These are phyloP conservation scores for Fistulinella cinereoalba DNA, from an alignment of 1,284 basidiomycete species.

Conservation along the genomic window DNA sequence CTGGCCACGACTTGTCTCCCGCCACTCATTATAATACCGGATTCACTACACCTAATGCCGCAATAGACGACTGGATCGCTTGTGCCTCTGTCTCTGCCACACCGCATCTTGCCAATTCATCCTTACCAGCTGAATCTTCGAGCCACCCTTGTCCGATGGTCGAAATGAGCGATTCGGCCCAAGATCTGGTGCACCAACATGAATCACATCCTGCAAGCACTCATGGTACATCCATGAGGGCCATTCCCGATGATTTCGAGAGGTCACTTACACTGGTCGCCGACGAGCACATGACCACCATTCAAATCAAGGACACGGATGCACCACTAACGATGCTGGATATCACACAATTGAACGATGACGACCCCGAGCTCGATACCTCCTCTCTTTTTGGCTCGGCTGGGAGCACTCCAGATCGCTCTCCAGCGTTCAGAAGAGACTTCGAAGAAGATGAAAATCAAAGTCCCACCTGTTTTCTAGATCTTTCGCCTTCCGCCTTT, in stretches of 20 bases:
- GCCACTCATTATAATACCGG: background rate
- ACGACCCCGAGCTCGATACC: background rate
- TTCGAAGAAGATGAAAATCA: background rate
- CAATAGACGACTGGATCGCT: no score
- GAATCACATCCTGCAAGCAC: no score
- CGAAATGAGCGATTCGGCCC: background rate
- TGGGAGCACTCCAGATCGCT: no score
- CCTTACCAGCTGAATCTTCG: background rate
- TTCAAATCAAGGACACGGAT: no score
- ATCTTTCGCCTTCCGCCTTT: background rate
- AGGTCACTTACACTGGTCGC: slow-evolving; percentile 4
- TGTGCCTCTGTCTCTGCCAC: no score
- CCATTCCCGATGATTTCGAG: slow-evolving; percentile 10
- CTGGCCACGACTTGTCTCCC: slow-evolving; percentile 1
- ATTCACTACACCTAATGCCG: background rate
- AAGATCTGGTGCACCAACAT: background rate
- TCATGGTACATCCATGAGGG: no score
- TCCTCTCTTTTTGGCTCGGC: background rate
- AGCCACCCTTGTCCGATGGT: background rate
- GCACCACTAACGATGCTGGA: no score
- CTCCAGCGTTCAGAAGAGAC: no score
- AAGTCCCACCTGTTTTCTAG: background rate
- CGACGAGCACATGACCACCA: no score
- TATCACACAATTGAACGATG: no score
- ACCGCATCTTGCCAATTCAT: no score